phyloP scores from a whole-genome alignment of 176 grass and related monocot genomes.

The Avena atlantica region DNA sequence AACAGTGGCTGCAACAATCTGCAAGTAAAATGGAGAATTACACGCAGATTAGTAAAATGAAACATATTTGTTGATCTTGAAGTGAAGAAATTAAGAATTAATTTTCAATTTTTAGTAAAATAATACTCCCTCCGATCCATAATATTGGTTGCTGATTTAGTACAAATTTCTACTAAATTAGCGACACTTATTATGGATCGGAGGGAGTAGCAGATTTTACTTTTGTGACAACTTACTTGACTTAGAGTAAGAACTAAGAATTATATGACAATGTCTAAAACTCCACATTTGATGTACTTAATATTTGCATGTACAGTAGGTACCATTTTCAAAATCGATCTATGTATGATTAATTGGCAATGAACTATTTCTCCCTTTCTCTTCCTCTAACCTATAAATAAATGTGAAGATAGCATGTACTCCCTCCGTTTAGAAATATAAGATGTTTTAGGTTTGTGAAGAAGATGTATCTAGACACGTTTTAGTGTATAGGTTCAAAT shows the following conservation, averaged over 20 bases:
- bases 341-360: conserved; percentile 12
- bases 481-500: too few relatives aligned
- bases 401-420: conserved; percentile 33
- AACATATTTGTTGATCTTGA: conserved; percentile 11
- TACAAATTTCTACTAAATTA: too few relatives aligned
- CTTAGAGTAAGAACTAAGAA: conserved; percentile 6
- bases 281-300: neutral
- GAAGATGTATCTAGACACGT: too few relatives aligned
- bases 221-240: neutral
- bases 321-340: neutral
- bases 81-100: conserved; percentile 24
- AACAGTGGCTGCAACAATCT: conserved; percentile 78
- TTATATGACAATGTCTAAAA: conserved; percentile 12
- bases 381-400: neutral
- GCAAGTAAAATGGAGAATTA: conserved; percentile 34
- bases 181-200: too few relatives aligned
- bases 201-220: neutral
- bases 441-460: too few relatives aligned
- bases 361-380: too few relatives aligned
- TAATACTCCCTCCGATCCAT: too few relatives aligned
- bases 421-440: too few relatives aligned
- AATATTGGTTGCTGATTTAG: too few relatives aligned
- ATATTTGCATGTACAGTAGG: neutral
- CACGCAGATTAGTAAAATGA: neutral
- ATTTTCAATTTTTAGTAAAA: neutral